Evolutionary conservation across 371 early-diverging fungal species (phyloP).

Genomic region (Rhizopus delemar): DNA sequence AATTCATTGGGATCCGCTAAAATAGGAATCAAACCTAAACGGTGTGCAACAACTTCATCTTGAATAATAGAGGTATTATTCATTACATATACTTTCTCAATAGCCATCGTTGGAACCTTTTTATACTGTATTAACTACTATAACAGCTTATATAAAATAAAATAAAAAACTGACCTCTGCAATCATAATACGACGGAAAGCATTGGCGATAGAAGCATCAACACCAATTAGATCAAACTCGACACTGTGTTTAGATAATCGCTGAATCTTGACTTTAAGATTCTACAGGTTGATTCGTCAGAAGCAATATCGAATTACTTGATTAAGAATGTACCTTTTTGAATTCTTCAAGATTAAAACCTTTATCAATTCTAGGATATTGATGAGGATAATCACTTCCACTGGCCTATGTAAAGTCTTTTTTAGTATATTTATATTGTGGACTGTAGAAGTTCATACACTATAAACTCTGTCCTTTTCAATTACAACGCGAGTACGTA

Average conservation of each 20-base stretch:
- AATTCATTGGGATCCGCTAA: conserved; percentile 81
- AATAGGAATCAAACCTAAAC: conserved; percentile 97
- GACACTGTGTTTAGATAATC: conserved; percentile 69
- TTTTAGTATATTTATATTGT: conserved; percentile 21
- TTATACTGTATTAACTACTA: neutral
- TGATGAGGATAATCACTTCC: conserved; percentile 66
- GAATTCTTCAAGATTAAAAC: conserved; percentile 64
- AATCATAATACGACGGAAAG: conserved; percentile 94
- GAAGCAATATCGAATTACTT: neutral
- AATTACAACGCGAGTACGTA: conserved; percentile 56
- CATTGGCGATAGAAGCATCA: conserved; percentile 95
- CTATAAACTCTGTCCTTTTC: conserved; percentile 50
- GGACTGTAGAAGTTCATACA: neutral
- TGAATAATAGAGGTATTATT: conserved; percentile 95
- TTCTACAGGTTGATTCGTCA: conserved; percentile 40
- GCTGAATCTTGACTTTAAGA: conserved; percentile 68
- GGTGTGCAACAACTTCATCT: conserved; percentile 98
- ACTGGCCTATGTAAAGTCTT: conserved; percentile 45
- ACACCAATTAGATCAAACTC: conserved; percentile 96
- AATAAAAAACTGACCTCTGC: conserved; percentile 67
- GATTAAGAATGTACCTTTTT: conserved; percentile 50
- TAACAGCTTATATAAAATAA: neutral
- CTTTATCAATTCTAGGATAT: conserved; percentile 58
- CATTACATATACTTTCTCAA: conserved; percentile 92
- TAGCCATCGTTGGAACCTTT: conserved; percentile 95